Conservation (phyloP, 2,329 filamentous ascomycete species). For the Claviceps arundinis region DNA sequence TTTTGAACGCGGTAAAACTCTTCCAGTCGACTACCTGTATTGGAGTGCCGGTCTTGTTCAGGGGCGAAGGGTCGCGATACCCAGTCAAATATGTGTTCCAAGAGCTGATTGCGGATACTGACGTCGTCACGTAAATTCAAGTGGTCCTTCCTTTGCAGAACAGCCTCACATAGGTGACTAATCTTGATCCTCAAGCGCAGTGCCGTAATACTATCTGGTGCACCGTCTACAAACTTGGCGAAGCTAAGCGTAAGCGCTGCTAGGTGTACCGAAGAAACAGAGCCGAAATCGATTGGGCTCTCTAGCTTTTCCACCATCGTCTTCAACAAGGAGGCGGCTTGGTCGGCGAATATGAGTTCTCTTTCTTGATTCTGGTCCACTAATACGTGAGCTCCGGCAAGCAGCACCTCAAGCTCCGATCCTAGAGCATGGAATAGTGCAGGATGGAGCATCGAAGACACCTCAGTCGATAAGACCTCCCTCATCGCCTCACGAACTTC, state of each 20-base stretch:
- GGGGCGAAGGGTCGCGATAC: constrained; percentile 48
- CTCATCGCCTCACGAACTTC: constrained; percentile 53
- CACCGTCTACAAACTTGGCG: constrained; percentile 50
- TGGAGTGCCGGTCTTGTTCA: constrained; percentile 17
- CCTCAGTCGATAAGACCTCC: constrained; percentile 52
- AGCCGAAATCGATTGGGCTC: constrained; percentile 47
- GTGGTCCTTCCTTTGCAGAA: constrained; percentile 54
- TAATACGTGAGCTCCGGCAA: constrained; percentile 40
- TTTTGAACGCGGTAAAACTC: constrained; percentile 45
- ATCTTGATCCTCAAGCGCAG: constrained; percentile 56
- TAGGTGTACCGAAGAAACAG: constrained; percentile 50
- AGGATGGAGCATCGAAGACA: constrained; percentile 47
- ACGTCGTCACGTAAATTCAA: constrained; percentile 57
- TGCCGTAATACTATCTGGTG: constrained; percentile 40
- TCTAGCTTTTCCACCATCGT: constrained; percentile 52
- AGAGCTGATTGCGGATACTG: constrained; percentile 52
- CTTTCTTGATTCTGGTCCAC: constrained; percentile 41
- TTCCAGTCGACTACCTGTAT: constrained; percentile 33
- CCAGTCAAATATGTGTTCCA: constrained; percentile 57
- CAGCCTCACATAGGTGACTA: constrained; percentile 52
- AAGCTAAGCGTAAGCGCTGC: constrained; percentile 51
- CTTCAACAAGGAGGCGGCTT: constrained; percentile 49
- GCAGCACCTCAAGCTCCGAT: constrained; percentile 48
- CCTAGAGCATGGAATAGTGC: constrained; percentile 53
- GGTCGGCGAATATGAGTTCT: constrained; percentile 54